Conservation (phyloP, 768 basidiomycete genomes). For the Fistulinella prunicolor region DNA sequence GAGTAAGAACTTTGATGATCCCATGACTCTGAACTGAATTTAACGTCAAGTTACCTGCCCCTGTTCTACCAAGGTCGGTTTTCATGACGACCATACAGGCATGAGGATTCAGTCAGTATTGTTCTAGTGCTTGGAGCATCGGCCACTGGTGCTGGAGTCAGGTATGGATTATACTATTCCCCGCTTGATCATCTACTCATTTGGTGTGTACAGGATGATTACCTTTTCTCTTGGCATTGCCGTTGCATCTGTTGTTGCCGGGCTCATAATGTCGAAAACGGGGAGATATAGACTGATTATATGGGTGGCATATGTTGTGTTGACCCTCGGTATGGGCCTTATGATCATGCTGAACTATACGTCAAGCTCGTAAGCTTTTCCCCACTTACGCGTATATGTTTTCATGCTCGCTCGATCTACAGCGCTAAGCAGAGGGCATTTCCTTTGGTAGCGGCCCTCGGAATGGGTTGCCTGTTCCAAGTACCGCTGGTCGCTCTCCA, state of each 20-base stretch:
- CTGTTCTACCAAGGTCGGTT: slow-evolving; percentile 60
- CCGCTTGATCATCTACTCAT: neutral
- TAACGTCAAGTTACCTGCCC: slow-evolving; percentile 51
- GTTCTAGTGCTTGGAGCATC: slow-evolving; percentile 56
- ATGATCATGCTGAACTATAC: slow-evolving; percentile 65
- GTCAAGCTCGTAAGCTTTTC: slow-evolving; percentile 33
- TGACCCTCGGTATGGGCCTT: slow-evolving; percentile 63
- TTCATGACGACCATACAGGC: neutral
- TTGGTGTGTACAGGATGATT: slow-evolving; percentile 55
- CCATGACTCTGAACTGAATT: slow-evolving; percentile 5
- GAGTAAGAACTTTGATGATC: neutral
- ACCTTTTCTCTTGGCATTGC: slow-evolving; percentile 66
- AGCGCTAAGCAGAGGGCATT: slow-evolving; percentile 62
- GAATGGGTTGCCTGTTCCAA: slow-evolving; percentile 63
- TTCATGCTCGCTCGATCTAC: slow-evolving; percentile 1
- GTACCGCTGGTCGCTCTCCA: slow-evolving; percentile 70
- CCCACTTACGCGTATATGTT: neutral
- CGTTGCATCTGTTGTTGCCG: slow-evolving; percentile 51
- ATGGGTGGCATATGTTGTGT: slow-evolving; percentile 56
- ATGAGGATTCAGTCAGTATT: neutral
- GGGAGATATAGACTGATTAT: slow-evolving; percentile 60
- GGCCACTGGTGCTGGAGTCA: slow-evolving; percentile 61
- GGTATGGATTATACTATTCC: slow-evolving; percentile 37
- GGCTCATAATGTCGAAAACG: slow-evolving; percentile 53
- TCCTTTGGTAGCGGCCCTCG: slow-evolving; percentile 59